Evolutionary conservation across 2,329 filamentous ascomycete genomes (phyloP).

Genomic region (Allantophomopsis cytisporea): DNA sequence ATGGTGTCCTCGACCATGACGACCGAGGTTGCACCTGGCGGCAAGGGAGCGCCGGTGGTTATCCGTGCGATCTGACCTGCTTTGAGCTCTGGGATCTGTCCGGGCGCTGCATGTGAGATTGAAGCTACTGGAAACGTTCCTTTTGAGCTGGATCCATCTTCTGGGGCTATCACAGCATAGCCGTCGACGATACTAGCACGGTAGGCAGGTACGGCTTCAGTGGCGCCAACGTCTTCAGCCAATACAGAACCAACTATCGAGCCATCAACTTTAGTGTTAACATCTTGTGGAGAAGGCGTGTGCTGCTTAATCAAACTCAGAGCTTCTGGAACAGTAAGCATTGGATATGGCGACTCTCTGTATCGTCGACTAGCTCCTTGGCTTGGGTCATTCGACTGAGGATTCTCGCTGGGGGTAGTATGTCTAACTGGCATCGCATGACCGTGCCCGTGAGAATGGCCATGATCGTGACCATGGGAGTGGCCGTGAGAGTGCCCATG

Average conservation of each 20-base stretch:
- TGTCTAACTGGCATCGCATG: constrained; percentile 56
- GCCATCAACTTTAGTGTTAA: constrained; percentile 46
- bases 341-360: constrained; percentile 80
- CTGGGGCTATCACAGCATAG: constrained; percentile 67
- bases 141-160: constrained; percentile 46
- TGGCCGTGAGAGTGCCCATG: constrained; percentile 25
- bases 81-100: constrained; percentile 48
- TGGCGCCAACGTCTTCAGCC: constrained; percentile 67
- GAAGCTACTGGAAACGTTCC: constrained; percentile 78
- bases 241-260: constrained; percentile 64
- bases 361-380: constrained; percentile 57
- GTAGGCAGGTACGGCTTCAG: constrained; percentile 82
- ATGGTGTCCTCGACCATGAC: constrained; percentile 95
- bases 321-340: constrained; percentile 77
- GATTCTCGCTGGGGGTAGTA: constrained; percentile 45
- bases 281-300: constrained; percentile 47
- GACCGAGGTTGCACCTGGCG: constrained; percentile 77
- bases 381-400: constrained; percentile 44
- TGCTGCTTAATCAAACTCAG: constrained; percentile 58
- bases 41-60: constrained; percentile 86
- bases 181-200: constrained; percentile 94
- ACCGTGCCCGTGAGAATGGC: constrained; percentile 47
- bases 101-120: constrained; percentile 72
- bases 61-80: constrained; percentile 75
- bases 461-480: constrained; percentile 33